Percentiles rank a stretch among this genome's conserved stretches.
Evolutionary conservation across 768 basidiomycete genomes (phyloP).

Genomic region (Rhodotorula diobovata): DNA sequence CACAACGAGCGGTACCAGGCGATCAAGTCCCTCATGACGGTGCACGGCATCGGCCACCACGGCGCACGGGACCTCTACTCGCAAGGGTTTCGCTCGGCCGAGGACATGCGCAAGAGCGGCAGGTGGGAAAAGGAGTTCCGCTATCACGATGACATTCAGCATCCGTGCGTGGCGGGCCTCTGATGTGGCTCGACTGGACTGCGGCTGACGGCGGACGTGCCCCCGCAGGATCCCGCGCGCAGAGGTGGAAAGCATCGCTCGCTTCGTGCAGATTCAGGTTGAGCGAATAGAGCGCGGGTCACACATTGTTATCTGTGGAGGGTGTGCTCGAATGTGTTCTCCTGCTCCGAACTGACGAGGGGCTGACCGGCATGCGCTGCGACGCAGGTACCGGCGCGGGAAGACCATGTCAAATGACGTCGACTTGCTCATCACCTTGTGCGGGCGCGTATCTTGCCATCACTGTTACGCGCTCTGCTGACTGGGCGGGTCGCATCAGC

Average conservation of each 20-base stretch:
- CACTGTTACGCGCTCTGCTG: background rate
- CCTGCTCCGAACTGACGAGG: background rate
- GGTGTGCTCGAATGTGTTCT: background rate
- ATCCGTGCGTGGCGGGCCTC: background rate
- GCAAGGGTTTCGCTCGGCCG: constrained; percentile 12
- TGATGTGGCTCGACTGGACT: too few relatives aligned
- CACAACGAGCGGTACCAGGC: constrained; percentile 12
- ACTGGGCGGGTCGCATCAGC: too few relatives aligned
- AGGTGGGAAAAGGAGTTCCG: constrained; percentile 24
- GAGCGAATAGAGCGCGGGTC: constrained; percentile 22
- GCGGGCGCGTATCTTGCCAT: background rate
- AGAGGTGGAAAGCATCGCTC: constrained; percentile 24
- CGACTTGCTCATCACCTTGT: constrained; percentile 30
- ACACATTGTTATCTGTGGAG: constrained; percentile 20
- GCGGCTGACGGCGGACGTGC: too few relatives aligned
- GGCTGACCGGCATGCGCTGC: background rate
- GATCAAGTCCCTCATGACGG: constrained; percentile 13
- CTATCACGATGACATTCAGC: constrained; percentile 34
- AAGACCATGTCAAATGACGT: constrained; percentile 23
- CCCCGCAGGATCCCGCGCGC: constrained; percentile 10
- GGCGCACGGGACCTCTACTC: constrained; percentile 27
- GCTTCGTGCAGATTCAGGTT: constrained; percentile 25
- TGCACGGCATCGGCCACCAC: constrained; percentile 28
- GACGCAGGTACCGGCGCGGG: constrained; percentile 24
- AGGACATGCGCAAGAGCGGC: constrained; percentile 24